These are phyloP conservation scores for Yamadazyma atmosphaerica DNA, from an alignment of 1,139 yeast species.

Conservation along the genomic window DNA sequence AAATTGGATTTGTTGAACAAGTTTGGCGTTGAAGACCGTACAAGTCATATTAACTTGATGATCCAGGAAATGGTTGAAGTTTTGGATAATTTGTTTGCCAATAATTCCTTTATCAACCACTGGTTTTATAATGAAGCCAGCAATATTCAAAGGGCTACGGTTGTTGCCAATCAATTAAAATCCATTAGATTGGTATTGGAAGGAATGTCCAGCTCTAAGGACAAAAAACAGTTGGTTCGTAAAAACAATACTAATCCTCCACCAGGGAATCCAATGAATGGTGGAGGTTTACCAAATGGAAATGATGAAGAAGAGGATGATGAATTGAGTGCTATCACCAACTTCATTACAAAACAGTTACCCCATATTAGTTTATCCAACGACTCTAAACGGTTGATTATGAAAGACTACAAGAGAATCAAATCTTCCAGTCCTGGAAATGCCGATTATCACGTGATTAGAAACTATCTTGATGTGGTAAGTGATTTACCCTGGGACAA, in stretches of 20 bases:
- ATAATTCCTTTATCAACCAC: constrained; percentile 38
- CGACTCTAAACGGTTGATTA: constrained; percentile 59
- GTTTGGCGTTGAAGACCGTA: constrained; percentile 33
- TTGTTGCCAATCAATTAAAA: constrained; percentile 61
- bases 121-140: constrained; percentile 54
- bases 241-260: constrained; percentile 12
- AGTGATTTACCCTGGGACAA: constrained; percentile 67
- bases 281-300: constrained; percentile 22
- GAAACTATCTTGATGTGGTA: constrained; percentile 70
- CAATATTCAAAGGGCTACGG: constrained; percentile 53
- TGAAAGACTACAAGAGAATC: constrained; percentile 65
- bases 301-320: constrained; percentile 31
- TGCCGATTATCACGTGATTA: constrained; percentile 72
- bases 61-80: constrained; percentile 35
- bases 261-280: too few relatives aligned
- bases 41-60: constrained; percentile 31
- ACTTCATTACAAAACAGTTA: constrained; percentile 48
- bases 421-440: constrained; percentile 64
- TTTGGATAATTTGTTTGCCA: constrained; percentile 31
- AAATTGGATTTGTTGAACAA: constrained; percentile 43
- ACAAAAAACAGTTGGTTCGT: constrained; percentile 18
- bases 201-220: constrained; percentile 32
- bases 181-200: constrained; percentile 57
- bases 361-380: constrained; percentile 36
- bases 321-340: constrained; percentile 44